phyloP scores from a whole-genome alignment of 495 filamentous ascomycete species.

The Rhypophila decipiens region DNA sequence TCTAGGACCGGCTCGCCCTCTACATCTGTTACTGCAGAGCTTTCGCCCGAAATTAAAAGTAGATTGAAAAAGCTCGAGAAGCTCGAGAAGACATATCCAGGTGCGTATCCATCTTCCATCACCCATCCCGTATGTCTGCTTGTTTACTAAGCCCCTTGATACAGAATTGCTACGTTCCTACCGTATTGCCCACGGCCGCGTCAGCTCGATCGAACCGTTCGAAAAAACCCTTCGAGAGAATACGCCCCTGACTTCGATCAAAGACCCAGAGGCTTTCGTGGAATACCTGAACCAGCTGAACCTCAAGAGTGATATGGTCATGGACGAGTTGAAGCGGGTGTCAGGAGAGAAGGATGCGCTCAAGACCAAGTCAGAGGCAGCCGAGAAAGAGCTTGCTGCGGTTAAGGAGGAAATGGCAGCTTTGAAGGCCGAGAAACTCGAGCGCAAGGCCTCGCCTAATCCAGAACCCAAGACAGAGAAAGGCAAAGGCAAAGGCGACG shows the following conservation, averaged over 20 bases:
- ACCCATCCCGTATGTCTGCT: neutral
- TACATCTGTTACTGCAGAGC: conserved; percentile 39
- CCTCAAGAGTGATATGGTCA: conserved; percentile 78
- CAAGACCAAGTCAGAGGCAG: conserved; percentile 67
- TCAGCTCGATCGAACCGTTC: conserved; percentile 81
- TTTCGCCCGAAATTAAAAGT: conserved; percentile 66
- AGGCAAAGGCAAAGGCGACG: conserved; percentile 32
- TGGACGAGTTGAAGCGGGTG: conserved; percentile 87
- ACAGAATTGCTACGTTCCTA: conserved; percentile 87
- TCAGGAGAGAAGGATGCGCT: conserved; percentile 72
- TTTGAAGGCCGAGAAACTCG: conserved; percentile 14
- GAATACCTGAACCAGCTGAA: conserved; percentile 93
- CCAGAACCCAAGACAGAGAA: conserved; percentile 4
- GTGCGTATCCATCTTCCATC: conserved; percentile 38
- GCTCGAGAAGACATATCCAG: conserved; percentile 78
- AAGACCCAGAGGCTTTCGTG: conserved; percentile 74
- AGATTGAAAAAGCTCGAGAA: conserved; percentile 75
- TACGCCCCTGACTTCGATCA: conserved; percentile 82
- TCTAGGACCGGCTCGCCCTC: conserved; percentile 5
- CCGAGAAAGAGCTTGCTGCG: conserved; percentile 57
- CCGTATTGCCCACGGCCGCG: conserved; percentile 78
- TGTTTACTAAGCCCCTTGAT: neutral
- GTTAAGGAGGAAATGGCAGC: conserved; percentile 36
- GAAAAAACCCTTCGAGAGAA: conserved; percentile 85
- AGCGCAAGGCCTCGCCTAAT: neutral